phyloP scores from a whole-genome alignment of 2,329 filamentous ascomycete genomes.

The Madurella fahalii region DNA sequence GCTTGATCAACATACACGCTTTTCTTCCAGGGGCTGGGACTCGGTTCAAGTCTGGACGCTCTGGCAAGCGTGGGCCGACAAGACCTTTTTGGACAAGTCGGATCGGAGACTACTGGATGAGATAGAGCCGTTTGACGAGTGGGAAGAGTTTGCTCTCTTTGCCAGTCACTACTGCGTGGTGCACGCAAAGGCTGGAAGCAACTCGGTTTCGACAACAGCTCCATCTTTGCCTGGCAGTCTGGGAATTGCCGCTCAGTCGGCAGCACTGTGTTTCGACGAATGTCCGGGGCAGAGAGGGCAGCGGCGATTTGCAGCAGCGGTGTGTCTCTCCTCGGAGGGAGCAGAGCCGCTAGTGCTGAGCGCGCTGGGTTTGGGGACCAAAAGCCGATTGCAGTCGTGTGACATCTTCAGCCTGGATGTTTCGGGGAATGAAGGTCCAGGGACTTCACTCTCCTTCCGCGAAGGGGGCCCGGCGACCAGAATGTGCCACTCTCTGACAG shows the following conservation, averaged over 20 bases:
- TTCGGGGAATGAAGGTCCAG: background rate
- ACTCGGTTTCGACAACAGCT: background rate
- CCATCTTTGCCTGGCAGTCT: background rate
- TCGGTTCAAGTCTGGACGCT: slow-evolving; percentile 61
- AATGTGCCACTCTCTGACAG: slow-evolving; percentile 75
- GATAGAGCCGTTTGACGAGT: slow-evolving; percentile 87
- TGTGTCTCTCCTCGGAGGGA: slow-evolving; percentile 38
- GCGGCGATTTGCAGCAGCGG: slow-evolving; percentile 58
- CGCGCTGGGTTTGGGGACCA: slow-evolving; percentile 43
- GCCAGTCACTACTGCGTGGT: slow-evolving; percentile 80
- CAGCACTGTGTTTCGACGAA: slow-evolving; percentile 32
- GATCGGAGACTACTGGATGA: slow-evolving; percentile 61
- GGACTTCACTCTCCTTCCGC: slow-evolving; percentile 16
- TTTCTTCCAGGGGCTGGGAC: slow-evolving; percentile 64
- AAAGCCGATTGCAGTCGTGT: slow-evolving; percentile 44
- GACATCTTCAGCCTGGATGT: slow-evolving; percentile 43
- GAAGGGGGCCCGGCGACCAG: slow-evolving; percentile 41
- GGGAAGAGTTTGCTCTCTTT: slow-evolving; percentile 90
- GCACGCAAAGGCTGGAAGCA: slow-evolving; percentile 49
- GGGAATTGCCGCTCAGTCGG: slow-evolving; percentile 1
- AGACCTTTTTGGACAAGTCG: slow-evolving; percentile 56
- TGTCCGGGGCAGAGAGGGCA: slow-evolving; percentile 40
- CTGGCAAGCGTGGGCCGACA: slow-evolving; percentile 78
- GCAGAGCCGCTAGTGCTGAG: slow-evolving; percentile 40
- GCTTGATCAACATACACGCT: slow-evolving; percentile 64